Evolutionary conservation across 305 asterid species (phyloP), one percentile per base, ranked within the genome.

Genomic region (Fraxinus sp.): DNA sequence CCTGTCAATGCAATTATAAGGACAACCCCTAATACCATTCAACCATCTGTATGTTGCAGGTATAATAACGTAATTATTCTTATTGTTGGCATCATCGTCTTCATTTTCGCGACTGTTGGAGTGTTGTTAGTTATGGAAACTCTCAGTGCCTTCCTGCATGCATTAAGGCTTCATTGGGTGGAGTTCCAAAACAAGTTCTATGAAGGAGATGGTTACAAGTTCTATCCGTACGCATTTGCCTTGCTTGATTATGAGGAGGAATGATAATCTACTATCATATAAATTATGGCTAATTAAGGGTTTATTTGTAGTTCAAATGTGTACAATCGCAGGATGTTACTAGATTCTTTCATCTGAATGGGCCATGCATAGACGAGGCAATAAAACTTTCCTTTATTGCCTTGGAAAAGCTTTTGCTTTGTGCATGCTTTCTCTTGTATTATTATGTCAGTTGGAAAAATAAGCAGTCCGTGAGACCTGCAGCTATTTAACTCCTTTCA

Each of bases 101-200:
- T 95, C 86, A 80, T 95, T 41, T 92, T 66, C 74, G 98, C 97
- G 7, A 93, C 98, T 32, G 93, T 95, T 41, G 98, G 98, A 66
- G 98, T 95, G 71, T 90, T 95, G 86, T 80, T 95, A 84, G 97
- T 95, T 85, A 95, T 95, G 98, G 98, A 95, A 85, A 95, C 98
- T 24, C 93, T 95, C 37, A 95, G 98, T 73, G 98, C 98, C 83
- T 95, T 95, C 92, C 88, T 95, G 84, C 98, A 95, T 62, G 98
- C 98, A 0, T 86, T 95, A 81, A 90, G 98, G 80, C 98, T 95
- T 86, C 98, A 95, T 75, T 95, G 98, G 98, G 98, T 95, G 81
- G 98, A 95, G 91, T 95, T 87, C 86, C 98, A 95, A 78, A 95
- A 93, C 85, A 95, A 93, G 92, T 95, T 95, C 75, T 95, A 95